These are phyloP conservation scores for Allium fistulosum DNA, from an alignment of 106 monocot genomes.

Conservation along the genomic window DNA sequence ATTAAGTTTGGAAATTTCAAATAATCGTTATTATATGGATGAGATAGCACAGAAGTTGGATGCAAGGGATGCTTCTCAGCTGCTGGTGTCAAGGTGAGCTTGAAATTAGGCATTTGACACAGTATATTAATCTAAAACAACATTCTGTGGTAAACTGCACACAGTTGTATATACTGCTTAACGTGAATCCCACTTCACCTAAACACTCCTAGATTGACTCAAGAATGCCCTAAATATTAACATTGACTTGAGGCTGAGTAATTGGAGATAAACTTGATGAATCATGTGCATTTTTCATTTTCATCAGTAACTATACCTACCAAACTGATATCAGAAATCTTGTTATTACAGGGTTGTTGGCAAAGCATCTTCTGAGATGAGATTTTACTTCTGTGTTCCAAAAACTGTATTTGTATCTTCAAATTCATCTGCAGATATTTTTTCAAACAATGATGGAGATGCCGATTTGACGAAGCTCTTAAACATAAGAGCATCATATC, in stretches of 20 bases:
- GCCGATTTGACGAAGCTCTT: conserved; percentile 8
- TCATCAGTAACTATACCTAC: not conserved
- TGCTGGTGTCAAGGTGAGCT: conserved; percentile 69
- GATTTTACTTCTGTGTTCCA: conserved; percentile 58
- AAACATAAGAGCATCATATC: conserved; percentile 63
- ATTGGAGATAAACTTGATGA: too few relatives aligned
- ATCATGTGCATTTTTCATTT: not conserved
- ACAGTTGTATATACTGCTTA: too few relatives aligned
- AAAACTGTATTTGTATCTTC: conserved; percentile 11
- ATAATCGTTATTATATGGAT: conserved; percentile 66
- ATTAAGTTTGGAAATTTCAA: conserved; percentile 34
- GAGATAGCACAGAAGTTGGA: conserved; percentile 55
- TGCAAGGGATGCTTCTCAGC: conserved; percentile 54
- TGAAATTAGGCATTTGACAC: not conserved
- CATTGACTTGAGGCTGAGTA: too few relatives aligned
- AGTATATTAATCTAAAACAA: too few relatives aligned
- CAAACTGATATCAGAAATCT: not conserved
- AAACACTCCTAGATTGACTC: too few relatives aligned
- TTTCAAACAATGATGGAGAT: conserved; percentile 13
- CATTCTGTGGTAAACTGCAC: too few relatives aligned
- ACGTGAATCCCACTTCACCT: too few relatives aligned
- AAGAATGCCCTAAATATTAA: too few relatives aligned
- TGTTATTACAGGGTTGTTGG: conserved; percentile 62
- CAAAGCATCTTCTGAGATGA: conserved; percentile 87
- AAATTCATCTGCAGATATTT: conserved; percentile 17